Evolutionary conservation across 768 basidiomycete genomes (phyloP).

Genomic region (Russula emetica): DNA sequence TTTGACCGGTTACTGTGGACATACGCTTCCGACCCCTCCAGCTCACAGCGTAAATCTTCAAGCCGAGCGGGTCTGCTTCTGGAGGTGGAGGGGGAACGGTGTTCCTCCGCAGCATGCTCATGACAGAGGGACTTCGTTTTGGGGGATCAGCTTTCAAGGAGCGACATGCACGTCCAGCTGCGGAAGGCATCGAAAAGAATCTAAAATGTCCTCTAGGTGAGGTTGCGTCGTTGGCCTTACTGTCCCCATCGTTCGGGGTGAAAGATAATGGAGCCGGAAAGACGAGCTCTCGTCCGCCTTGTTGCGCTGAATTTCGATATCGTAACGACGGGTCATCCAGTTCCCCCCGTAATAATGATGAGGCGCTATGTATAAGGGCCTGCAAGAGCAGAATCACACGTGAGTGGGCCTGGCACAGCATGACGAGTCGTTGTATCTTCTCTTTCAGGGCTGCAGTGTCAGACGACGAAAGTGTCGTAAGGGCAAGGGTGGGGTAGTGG

Average conservation of each 20-base stretch:
- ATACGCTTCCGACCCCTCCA: conserved; percentile 42
- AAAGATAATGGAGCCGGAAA: conserved; percentile 74
- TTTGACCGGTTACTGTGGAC: conserved; percentile 1
- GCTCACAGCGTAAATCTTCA: conserved; percentile 45
- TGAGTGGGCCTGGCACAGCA: conserved; percentile 60
- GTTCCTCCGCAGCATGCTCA: conserved; percentile 41
- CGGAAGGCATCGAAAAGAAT: conserved; percentile 1
- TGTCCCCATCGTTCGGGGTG: conserved; percentile 20
- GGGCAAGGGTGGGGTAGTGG: conserved; percentile 65
- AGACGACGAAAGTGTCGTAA: conserved; percentile 46
- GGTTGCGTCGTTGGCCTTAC: background rate
- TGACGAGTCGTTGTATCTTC: conserved; percentile 39
- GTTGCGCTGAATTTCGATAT: conserved; percentile 27
- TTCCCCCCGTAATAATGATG: conserved; percentile 35
- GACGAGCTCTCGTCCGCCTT: conserved; percentile 51
- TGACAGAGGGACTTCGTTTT: conserved; percentile 21
- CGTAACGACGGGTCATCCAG: conserved; percentile 34
- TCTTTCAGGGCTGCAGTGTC: conserved; percentile 34
- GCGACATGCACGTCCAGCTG: background rate
- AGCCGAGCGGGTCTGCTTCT: conserved; percentile 42
- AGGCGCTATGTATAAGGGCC: conserved; percentile 62
- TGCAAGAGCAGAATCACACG: conserved; percentile 72
- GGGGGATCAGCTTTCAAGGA: conserved; percentile 10
- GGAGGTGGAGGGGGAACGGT: conserved; percentile 44
- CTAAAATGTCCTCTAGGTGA: background rate